A percentile compares a stretch with the other conserved stretches of the same genome.
These are phyloP conservation scores for Sporothrix dimorphospora DNA, from an alignment of 2,329 filamentous ascomycete genomes.

Conservation along the genomic window DNA sequence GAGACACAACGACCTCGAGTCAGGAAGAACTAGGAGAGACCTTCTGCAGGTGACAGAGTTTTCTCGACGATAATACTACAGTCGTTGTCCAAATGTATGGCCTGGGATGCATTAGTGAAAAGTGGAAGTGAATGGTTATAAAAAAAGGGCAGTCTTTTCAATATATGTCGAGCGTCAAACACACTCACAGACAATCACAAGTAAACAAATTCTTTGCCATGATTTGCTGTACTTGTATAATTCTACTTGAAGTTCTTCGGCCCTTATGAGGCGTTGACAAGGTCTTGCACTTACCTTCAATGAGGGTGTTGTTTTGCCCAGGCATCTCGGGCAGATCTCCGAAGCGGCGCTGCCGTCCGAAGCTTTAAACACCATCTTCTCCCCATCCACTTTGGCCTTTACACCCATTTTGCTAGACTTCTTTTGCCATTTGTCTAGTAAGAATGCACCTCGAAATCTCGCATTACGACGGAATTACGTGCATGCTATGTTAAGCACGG, in stretches of 20 bases:
- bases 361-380: background rate
- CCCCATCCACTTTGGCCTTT: background rate
- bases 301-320: too few species aligned
- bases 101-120: too few species aligned
- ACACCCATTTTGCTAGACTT: background rate
- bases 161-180: too few species aligned
- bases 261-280: background rate
- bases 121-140: background rate
- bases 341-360: background rate
- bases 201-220: too few species aligned
- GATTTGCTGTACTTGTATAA: background rate
- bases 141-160: background rate
- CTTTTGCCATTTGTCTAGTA: background rate
- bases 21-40: background rate
- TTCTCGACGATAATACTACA: background rate
- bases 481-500: background rate
- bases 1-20: background rate
- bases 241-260: background rate
- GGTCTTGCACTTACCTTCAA: background rate
- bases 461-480: background rate
- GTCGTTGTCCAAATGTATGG: too few species aligned
- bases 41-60: background rate
- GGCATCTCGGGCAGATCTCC: background rate
- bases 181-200: too few species aligned
- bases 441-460: background rate